Evolutionary conservation across 345 rosid species (phyloP), one percentile per base, ranked within the genome.

Genomic region (Salix caprea): DNA sequence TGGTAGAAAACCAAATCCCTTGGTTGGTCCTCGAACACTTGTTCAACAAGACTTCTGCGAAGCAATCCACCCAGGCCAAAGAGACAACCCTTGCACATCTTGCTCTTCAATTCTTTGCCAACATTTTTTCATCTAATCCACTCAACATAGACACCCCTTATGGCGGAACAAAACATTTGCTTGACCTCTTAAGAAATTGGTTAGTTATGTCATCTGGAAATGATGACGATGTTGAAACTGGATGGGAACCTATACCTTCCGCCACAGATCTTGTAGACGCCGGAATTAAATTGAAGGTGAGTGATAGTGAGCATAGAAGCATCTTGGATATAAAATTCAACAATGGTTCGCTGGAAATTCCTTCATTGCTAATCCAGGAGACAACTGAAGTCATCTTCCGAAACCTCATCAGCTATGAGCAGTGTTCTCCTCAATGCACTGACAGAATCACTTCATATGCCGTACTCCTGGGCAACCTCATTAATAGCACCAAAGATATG

Each of bases 1-100:
- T 86, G 82, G 81, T 84, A 0, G 85, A 81, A 32, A 86, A 86
- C 23, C 82, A 81, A 48, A 70, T 81, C 2, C 84, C 83, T 1
- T 79, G 82, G 83, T 14, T 70, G 0, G 84, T 83, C 23, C 82
- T 84, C 4, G 77, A 82, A 18, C 44, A 32, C 61, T 34, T 86
- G 70, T 84, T 73, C 67, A 42, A 32, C 0, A 5, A 23, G 61
- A 78, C 37, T 34, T 5, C 6, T 34, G 37, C 37, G 37, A 5
- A 1, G 6, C 37, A 4, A 34, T 34, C 85, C 2, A 5, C 28
- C 40, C 18, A 28, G 16, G 61, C 24, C 6, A 23, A 39, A 36
- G 18, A 21, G 32, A 16, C 50, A 48, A 18, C 75, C 6, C 75
- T 64, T 50, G 54, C 50, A 12, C 21, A 70, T 3, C 58, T 54